Evolutionary conservation across 2,329 filamentous ascomycete species (phyloP).

Genomic region (Chaetomiaceae sp.): DNA sequence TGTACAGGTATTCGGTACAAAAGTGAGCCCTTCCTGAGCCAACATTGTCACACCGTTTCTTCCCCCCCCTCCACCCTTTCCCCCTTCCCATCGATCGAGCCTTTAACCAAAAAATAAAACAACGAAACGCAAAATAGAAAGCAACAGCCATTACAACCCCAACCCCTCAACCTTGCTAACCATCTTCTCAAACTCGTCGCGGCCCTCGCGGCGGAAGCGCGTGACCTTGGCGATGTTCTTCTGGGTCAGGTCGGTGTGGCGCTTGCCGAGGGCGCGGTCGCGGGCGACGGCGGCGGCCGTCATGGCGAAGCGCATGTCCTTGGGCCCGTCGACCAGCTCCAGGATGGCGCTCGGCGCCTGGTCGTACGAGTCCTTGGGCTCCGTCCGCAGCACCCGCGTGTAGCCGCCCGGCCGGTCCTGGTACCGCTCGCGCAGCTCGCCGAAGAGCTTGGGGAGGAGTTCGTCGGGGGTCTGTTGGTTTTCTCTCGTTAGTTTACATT

Average conservation of each 20-base stretch:
- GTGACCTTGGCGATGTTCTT: conserved; percentile 83
- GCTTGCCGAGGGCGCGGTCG: conserved; percentile 49
- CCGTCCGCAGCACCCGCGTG: conserved; percentile 88
- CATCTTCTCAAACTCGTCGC: conserved; percentile 63
- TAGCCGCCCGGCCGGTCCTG: conserved; percentile 78
- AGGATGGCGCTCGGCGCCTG: conserved; percentile 87
- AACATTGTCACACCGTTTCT: not conserved
- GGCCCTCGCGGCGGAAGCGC: conserved; percentile 62
- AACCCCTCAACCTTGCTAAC: conserved; percentile 41
- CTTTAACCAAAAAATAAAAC: not conserved
- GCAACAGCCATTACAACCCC: conserved; percentile 29
- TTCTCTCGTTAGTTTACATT: too few species aligned
- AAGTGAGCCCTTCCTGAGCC: too few species aligned
- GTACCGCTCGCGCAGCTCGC: conserved; percentile 75
- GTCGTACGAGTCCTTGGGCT: conserved; percentile 77
- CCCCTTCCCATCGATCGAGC: too few species aligned
- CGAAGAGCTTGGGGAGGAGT: conserved; percentile 82
- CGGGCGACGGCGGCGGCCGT: conserved; percentile 79
- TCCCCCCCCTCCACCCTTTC: not conserved
- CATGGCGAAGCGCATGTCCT: conserved; percentile 91
- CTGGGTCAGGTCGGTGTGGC: conserved; percentile 65
- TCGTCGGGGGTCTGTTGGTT: conserved; percentile 56
- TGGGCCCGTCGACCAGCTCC: conserved; percentile 89
- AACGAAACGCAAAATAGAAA: too few species aligned
- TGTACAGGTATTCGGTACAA: too few species aligned